Evolutionary conservation across 345 rosid species (phyloP).

Genomic region (Rhodamnia argentea): DNA sequence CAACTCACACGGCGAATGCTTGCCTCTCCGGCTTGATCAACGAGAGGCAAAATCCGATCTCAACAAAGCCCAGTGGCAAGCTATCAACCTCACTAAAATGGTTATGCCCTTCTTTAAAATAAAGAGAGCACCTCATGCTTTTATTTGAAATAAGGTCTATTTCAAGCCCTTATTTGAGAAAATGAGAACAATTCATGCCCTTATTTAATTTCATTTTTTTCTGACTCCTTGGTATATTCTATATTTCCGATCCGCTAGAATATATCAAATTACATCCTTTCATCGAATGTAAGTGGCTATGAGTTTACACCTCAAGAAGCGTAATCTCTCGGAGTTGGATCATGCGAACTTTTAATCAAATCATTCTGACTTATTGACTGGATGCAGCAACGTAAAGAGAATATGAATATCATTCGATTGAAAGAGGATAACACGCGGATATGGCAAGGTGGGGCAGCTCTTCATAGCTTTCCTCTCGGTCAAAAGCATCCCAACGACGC

Average conservation of each 20-base stretch:
- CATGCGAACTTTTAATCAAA: neutral
- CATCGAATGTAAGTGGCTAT: neutral
- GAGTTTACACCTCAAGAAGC: neutral
- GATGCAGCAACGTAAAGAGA: neutral
- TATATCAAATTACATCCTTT: neutral
- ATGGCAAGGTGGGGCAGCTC: neutral
- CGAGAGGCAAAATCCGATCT: no score
- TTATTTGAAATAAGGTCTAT: no score
- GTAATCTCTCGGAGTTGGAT: neutral
- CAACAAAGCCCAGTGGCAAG: no score
- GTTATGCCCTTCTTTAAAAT: no score
- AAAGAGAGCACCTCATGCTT: no score
- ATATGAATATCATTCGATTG: neutral
- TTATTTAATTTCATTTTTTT: no score
- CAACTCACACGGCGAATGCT: no score
- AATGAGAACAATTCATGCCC: no score
- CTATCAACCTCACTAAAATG: no score
- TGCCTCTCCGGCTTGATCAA: no score
- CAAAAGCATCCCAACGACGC: neutral
- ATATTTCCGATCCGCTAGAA: neutral
- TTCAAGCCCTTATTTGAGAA: no score
- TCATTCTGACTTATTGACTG: neutral
- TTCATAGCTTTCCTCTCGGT: neutral
- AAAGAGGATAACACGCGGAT: neutral
- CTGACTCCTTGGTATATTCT: neutral